phyloP scores from a whole-genome alignment of 306 rosid species.

The Gastrolobium villosum region DNA sequence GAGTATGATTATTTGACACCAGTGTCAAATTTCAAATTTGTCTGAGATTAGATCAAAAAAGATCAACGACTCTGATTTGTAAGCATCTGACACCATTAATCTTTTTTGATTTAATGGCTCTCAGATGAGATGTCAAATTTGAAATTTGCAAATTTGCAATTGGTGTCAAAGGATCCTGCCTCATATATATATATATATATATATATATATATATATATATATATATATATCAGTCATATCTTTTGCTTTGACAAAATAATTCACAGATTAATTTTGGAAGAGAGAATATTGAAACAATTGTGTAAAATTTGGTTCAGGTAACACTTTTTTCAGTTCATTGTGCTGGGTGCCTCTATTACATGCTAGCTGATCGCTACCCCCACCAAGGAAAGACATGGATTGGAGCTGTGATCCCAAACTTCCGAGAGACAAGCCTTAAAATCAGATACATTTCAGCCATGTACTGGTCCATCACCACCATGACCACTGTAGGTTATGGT shows the following conservation, averaged over 20 bases:
- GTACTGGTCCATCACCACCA: conserved; percentile 95
- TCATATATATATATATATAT: no score
- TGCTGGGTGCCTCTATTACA: conserved; percentile 87
- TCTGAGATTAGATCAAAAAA: no score
- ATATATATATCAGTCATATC: neutral
- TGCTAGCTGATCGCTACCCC: conserved; percentile 81
- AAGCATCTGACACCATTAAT: no score
- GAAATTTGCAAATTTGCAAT: no score
- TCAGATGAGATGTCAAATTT: no score
- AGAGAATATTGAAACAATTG: neutral
- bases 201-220: neutral
- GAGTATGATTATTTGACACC: no score
- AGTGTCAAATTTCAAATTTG: no score
- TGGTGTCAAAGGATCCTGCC: no score
- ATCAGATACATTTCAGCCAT: conserved; percentile 80
- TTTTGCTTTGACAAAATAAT: neutral
- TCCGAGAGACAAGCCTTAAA: conserved; percentile 71
- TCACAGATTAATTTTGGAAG: neutral
- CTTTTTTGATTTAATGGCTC: no score
- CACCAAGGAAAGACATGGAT: conserved; percentile 86
- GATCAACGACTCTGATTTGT: no score
- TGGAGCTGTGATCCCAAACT: conserved; percentile 76
- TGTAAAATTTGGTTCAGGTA: conserved; percentile 61
- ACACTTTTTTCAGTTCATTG: conserved; percentile 78
- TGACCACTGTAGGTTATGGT: conserved; percentile 97